phyloP scores from a whole-genome alignment of 73 alveolate species.

The Stentor coeruleus region DNA sequence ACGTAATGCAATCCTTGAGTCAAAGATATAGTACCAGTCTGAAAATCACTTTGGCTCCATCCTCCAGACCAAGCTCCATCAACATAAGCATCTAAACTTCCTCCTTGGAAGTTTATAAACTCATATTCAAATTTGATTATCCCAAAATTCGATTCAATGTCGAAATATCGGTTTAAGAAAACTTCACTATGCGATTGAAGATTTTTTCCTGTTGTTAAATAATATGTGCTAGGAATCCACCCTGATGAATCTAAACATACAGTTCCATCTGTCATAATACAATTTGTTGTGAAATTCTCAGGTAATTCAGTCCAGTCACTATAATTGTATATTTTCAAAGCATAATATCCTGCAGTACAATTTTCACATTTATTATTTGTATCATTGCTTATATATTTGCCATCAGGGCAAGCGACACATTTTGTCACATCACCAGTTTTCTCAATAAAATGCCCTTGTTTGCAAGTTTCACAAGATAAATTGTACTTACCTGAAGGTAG shows the following conservation, averaged over 20 bases:
- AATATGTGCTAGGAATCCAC: neutral
- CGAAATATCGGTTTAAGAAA: neutral
- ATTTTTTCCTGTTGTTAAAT: neutral
- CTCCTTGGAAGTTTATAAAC: neutral
- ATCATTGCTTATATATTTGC: neutral
- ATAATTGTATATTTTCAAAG: neutral
- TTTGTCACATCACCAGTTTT: neutral
- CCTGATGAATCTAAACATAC: neutral
- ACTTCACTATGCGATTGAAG: neutral
- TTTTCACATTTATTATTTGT: neutral
- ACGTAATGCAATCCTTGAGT: neutral
- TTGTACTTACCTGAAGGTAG: neutral
- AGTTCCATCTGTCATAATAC: neutral
- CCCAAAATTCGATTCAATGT: neutral
- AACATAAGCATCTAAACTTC: neutral
- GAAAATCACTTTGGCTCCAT: neutral
- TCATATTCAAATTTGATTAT: neutral
- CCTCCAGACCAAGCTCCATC: neutral
- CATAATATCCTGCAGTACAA: conserved; percentile 3
- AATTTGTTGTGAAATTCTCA: neutral
- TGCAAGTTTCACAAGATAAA: neutral
- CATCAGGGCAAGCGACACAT: neutral
- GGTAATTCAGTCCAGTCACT: conserved; percentile 8
- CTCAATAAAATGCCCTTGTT: neutral
- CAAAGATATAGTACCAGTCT: neutral